These are phyloP conservation scores for Cladosporium sp. DNA, from an alignment of 2,329 filamentous ascomycete genomes.

Conservation along the genomic window DNA sequence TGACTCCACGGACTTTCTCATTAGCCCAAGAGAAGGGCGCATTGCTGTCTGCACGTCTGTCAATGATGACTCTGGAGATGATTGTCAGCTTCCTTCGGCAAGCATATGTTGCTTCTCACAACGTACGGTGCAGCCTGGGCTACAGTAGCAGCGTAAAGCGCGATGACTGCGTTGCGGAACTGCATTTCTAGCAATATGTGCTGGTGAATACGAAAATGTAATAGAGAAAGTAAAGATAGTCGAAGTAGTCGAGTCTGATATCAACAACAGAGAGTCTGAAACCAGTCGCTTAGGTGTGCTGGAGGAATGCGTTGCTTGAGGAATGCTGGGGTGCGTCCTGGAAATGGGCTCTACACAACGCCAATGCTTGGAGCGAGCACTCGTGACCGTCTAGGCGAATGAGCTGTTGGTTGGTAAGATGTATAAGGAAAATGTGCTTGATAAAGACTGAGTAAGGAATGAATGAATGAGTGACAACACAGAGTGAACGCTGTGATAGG, in stretches of 20 bases:
- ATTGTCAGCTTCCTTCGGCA: not conserved
- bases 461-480: not conserved
- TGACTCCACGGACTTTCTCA: slow-evolving; percentile 63
- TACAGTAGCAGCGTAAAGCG: slow-evolving; percentile 1
- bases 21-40: not conserved
- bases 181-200: slow-evolving; percentile 8
- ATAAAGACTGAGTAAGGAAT: not conserved
- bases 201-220: not conserved
- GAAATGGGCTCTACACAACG: not conserved
- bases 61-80: not conserved
- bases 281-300: slow-evolving; percentile 8
- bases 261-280: slow-evolving; percentile 5
- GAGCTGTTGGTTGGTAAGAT: not conserved
- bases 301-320: slow-evolving; percentile 10
- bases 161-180: slow-evolving; percentile 2
- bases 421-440: not conserved
- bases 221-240: not conserved
- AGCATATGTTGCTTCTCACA: not conserved
- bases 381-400: not conserved
- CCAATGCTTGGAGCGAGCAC: slow-evolving; percentile 7
- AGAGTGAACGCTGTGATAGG: not conserved
- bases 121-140: slow-evolving; percentile 11
- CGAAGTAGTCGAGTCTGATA: not conserved
- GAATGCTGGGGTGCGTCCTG: slow-evolving; percentile 13
- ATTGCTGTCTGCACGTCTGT: not conserved